Evolutionary conservation across 2,329 filamentous ascomycete species (phyloP), one percentile per base, ranked within the genome.

Genomic region (Drechslerella stenobrocha): DNA sequence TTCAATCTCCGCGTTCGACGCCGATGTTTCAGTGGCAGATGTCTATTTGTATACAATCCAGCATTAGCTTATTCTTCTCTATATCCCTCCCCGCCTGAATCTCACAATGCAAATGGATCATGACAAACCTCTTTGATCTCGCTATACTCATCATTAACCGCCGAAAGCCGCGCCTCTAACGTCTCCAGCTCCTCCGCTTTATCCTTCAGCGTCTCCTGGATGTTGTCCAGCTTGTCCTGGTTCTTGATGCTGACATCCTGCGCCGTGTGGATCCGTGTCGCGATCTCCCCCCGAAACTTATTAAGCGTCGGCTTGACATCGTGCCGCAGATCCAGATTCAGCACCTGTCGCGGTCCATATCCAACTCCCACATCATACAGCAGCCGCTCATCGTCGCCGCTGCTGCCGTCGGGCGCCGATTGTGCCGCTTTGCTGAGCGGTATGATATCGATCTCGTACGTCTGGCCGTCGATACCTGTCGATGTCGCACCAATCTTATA

Each of bases 131-230:
- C 93, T 75, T 92, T 92, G 18, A 90, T 91, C 77, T 89, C 90
- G 74, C 96, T 90, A 75, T 96, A 95, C 75, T 96, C 91, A 74
- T 95, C 89, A 75, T 95, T 88, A 0, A 92, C 91, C 15, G 89
- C 89, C 30, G 89, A 84, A 45, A 95, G 88, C 42, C 88, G 84
- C 76, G 97, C 92, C 72, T 92, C 88, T 13, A 98, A 80, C 2
- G 90, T 88, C 75, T 96, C 92, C 15, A 98, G 89, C 75, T 98
- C 93, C 71, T 86, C 87, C 69, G 87, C 83, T 79, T 96, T 96
- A 77, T 98, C 92, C 75, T 96, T 91, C 77, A 98, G 93, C 13
- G 91, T 90, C 77, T 98, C 95, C 76, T 93, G 93, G 76, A 96
- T 92, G 72, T 88, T 89, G 76, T 97, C 91, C 7, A 98, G 83